phyloP scores from a whole-genome alignment of 108 stramenopile species.

The Discostella stelligeroides region DNA sequence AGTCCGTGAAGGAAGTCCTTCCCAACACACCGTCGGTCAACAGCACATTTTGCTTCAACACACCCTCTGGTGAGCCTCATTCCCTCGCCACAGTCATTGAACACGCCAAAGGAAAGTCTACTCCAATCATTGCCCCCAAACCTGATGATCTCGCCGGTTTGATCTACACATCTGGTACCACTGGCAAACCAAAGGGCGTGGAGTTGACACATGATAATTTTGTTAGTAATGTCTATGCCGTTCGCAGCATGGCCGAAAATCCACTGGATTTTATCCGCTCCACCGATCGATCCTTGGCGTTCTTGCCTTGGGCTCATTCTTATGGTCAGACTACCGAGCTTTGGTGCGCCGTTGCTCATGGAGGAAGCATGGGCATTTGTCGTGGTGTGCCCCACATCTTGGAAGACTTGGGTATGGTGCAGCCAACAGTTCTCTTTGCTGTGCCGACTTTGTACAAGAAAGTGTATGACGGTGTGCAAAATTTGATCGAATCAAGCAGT shows the following conservation, averaged over 20 bases:
- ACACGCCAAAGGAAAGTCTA: slow-evolving; percentile 35
- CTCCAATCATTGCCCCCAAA: slow-evolving; percentile 60
- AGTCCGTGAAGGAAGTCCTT: slow-evolving; percentile 74
- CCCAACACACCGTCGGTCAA: slow-evolving; percentile 77
- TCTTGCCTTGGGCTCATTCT: slow-evolving; percentile 97
- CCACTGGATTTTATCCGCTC: slow-evolving; percentile 78
- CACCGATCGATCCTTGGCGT: slow-evolving; percentile 85
- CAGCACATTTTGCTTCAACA: slow-evolving; percentile 73
- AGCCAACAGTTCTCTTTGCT: slow-evolving; percentile 87
- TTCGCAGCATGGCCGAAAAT: slow-evolving; percentile 76
- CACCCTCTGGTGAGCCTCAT: slow-evolving; percentile 71
- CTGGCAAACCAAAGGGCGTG: slow-evolving; percentile 97
- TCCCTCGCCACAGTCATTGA: slow-evolving; percentile 71
- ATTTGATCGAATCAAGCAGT: slow-evolving; percentile 75
- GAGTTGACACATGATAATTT: slow-evolving; percentile 92
- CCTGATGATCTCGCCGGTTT: slow-evolving; percentile 91
- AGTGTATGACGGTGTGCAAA: slow-evolving; percentile 95
- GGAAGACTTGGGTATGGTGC: slow-evolving; percentile 80
- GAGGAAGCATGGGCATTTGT: slow-evolving; percentile 86
- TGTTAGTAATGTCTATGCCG: slow-evolving; percentile 77
- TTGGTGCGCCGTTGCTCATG: slow-evolving; percentile 85
- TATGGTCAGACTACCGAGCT: slow-evolving; percentile 94
- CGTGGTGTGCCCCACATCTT: slow-evolving; percentile 81
- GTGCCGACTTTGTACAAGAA: slow-evolving; percentile 97
- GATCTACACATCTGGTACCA: slow-evolving; percentile 97